Percentiles rank a stretch among this genome's conserved stretches.
These are phyloP conservation scores for Gloeostereum incarnatum DNA, from an alignment of 768 basidiomycete species.

Conservation along the genomic window DNA sequence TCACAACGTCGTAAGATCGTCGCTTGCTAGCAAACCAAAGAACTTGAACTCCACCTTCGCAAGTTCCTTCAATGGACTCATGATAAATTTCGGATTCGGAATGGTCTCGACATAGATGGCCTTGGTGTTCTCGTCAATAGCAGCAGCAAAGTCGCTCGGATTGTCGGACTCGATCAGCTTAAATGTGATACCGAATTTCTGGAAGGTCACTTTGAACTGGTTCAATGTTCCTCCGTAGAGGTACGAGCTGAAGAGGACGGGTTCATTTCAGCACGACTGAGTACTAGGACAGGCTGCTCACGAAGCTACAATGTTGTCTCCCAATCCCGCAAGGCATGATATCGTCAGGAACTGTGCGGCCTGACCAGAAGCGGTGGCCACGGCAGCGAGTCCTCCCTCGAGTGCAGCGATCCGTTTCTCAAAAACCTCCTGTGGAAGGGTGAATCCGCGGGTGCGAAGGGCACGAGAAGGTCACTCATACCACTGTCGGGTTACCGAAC, in stretches of 20 bases:
- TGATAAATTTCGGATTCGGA: constrained; percentile 51
- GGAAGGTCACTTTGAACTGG: constrained; percentile 34
- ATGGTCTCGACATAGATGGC: constrained; percentile 53
- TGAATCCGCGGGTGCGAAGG: background rate
- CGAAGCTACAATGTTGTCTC: constrained; percentile 62
- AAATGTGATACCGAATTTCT: constrained; percentile 42
- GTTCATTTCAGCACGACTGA: no score
- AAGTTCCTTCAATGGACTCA: constrained; percentile 43
- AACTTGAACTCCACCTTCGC: constrained; percentile 22
- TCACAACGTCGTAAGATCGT: constrained; percentile 27
- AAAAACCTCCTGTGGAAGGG: constrained; percentile 34
- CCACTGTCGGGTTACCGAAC: constrained; percentile 59
- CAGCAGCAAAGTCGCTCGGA: constrained; percentile 35
- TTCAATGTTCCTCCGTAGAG: constrained; percentile 51
- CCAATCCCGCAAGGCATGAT: constrained; percentile 35
- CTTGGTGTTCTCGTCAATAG: constrained; percentile 54
- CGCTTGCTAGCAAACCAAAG: constrained; percentile 21
- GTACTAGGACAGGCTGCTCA: constrained; percentile 15
- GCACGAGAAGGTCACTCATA: constrained; percentile 11
- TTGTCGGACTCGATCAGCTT: constrained; percentile 43
- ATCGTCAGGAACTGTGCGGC: constrained; percentile 56
- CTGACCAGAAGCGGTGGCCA: constrained; percentile 49
- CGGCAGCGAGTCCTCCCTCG: constrained; percentile 42
- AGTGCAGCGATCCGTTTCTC: constrained; percentile 47
- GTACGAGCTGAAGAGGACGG: constrained; percentile 25